Base-by-base conservation (phyloP, 2,329 filamentous ascomycete species). In the Sclerotinia borealis region DNA sequence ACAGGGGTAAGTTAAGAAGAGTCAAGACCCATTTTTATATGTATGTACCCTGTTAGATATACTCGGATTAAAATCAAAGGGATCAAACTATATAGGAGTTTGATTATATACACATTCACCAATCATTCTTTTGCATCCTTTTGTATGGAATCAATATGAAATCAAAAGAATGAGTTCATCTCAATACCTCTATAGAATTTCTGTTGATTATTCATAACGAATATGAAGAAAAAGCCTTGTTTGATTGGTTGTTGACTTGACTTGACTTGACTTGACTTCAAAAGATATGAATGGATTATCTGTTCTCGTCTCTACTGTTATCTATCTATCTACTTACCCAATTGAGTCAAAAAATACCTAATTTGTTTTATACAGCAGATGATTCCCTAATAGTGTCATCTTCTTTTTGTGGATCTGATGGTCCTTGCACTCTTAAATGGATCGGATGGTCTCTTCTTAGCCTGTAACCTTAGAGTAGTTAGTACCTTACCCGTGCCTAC, bases 381-480 rank as follows among this genome's bases (percentile, higher is more conserved):
- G 19, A 58, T 58, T 58, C 41, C 27, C n/a, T 51, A 51, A 15
- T 34, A 45, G 39, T 56, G 7, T 34, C 1, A 2, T 19, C 36
- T 17, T 19, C 36, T 17, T 34, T 25, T 2, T 3, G 29, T 58
- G 54, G 54, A 17, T 45, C 39, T 41, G 17, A 1, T 58, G 54
- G 39, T 13, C 54, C 54, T 1, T 58, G 54, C 54, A 19, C 54
- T 19, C 29, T 45, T 55, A 22, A 45, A 45, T 43, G 13, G 29
- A 47, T 29, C 15, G 27, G 52, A 43, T 55, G 19, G 37, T 43
- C 52, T 34, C 15, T 17, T 15, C 17, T 41, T 58, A 34, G 54
- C 39, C 54, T 45, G 25, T 58, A 4, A 29, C 54, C 39, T 47
- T 25, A 58, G 39, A 58, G 54, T 47, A 36, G 54, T 45, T 61